A percentile compares a stretch with the other conserved stretches of the same genome.
Conservation (phyloP, 352 stramenopile species). For the Phytopythium delawarense region DNA sequence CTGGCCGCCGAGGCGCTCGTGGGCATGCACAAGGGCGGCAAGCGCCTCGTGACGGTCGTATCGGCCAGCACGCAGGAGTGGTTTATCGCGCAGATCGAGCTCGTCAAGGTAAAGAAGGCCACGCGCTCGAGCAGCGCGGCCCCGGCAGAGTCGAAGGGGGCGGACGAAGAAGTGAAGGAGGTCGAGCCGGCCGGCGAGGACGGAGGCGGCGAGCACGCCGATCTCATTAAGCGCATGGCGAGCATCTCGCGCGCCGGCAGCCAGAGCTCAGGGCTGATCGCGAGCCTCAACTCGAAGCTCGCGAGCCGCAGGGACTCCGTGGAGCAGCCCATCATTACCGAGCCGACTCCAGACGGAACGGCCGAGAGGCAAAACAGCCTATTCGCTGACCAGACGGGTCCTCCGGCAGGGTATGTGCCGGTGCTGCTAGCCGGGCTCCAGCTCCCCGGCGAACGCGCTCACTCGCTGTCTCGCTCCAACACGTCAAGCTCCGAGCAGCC, state of each 20-base stretch:
- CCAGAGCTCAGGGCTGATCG: constrained; percentile 47
- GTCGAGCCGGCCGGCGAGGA: constrained; percentile 12
- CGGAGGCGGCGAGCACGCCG: constrained; percentile 22
- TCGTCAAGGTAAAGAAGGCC: constrained; percentile 78
- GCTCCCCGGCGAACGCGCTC: constrained; percentile 22
- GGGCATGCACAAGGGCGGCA: constrained; percentile 60
- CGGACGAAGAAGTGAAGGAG: constrained; percentile 9
- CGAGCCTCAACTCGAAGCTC: constrained; percentile 40
- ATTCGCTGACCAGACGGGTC: constrained; percentile 12
- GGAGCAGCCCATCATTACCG: constrained; percentile 8
- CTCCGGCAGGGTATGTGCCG: constrained; percentile 36
- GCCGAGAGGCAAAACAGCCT: constrained; percentile 1
- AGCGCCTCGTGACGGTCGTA: constrained; percentile 49
- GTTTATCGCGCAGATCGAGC: constrained; percentile 61
- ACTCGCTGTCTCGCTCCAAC: constrained; percentile 20
- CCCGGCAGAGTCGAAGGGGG: constrained; percentile 3
- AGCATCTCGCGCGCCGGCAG: constrained; percentile 58
- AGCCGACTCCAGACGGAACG: constrained; percentile 5
- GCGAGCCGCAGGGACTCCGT: constrained; percentile 15
- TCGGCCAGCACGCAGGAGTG: constrained; percentile 44
- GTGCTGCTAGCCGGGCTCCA: constrained; percentile 47
- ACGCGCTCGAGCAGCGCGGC: constrained; percentile 16
- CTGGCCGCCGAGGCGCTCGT: constrained; percentile 44
- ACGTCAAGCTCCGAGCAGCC: not conserved
- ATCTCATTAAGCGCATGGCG: constrained; percentile 72